Evolutionary conservation across 257 asterid species (phyloP).

Genomic region (Nicotiana attenuata): DNA sequence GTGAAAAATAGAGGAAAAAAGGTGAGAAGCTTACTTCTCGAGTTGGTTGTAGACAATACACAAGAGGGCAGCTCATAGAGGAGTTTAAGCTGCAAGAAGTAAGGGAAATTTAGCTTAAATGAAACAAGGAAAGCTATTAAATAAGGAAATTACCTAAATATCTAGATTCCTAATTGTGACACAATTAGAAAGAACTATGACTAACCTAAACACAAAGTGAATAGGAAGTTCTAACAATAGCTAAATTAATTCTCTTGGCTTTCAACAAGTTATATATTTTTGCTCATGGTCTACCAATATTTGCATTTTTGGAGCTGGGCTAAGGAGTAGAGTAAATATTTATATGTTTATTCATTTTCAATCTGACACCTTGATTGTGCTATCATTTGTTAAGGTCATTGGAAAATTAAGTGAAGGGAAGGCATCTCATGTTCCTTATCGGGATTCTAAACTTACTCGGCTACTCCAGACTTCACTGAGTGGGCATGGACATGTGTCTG

Average conservation of each 20-base stretch:
- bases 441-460: constrained; percentile 98
- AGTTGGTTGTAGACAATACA: background rate
- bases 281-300: background rate
- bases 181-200: background rate
- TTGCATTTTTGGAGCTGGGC: background rate
- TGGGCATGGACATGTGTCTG: constrained; percentile 99
- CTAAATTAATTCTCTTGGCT: background rate
- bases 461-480: constrained; percentile 91
- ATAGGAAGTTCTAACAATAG: background rate
- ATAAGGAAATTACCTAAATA: background rate
- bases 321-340: background rate
- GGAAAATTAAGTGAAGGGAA: constrained; percentile 99
- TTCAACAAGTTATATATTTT: background rate
- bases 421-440: constrained; percentile 91
- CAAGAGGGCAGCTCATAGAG: background rate
- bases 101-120: background rate
- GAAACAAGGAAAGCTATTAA: background rate
- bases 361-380: constrained; percentile 19
- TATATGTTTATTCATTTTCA: constrained; percentile 8
- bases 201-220: background rate
- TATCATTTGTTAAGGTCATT: constrained; percentile 56
- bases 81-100: background rate
- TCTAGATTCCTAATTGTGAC: background rate
- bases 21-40: background rate
- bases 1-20: background rate